phyloP scores from a whole-genome alignment of 768 basidiomycete genomes.

The Leccinum olivaceopallidum region DNA sequence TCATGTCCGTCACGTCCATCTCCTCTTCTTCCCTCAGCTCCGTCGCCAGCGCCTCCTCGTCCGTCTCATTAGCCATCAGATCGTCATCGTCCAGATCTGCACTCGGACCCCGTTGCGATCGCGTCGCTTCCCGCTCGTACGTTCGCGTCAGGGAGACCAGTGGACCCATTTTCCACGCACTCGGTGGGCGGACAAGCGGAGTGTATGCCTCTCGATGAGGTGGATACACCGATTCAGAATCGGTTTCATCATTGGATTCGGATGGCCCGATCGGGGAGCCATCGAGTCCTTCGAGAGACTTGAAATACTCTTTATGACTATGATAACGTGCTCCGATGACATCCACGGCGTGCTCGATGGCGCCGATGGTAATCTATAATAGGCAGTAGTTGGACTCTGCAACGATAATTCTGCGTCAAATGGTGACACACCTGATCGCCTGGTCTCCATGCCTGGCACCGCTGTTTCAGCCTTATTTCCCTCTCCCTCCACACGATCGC shows the following conservation, averaged over 20 bases:
- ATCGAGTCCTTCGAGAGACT: conserved; percentile 29
- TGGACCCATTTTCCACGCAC: conserved; percentile 11
- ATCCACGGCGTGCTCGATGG: conserved; percentile 51
- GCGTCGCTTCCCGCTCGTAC: conserved; percentile 23
- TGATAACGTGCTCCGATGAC: conserved; percentile 42
- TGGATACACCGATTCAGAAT: conserved; percentile 3
- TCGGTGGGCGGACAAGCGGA: conserved; percentile 38
- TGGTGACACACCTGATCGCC: conserved; percentile 41
- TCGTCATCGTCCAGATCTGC: conserved; percentile 24
- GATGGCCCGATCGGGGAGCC: background rate
- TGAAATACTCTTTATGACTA: conserved; percentile 44
- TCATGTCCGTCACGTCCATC: conserved; percentile 40
- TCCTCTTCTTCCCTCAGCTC: conserved; percentile 47
- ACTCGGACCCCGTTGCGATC: conserved; percentile 19
- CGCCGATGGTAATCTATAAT: conserved; percentile 42
- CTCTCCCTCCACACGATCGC: conserved; percentile 58
- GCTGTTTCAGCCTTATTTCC: conserved; percentile 55
- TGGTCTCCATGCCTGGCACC: conserved; percentile 59
- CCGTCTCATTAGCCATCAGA: conserved; percentile 34
- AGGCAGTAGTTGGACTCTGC: conserved; percentile 1
- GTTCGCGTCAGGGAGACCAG: conserved; percentile 22
- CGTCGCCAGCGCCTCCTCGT: conserved; percentile 37
- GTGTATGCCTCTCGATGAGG: conserved; percentile 35
- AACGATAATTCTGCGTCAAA: background rate
- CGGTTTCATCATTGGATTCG: background rate